These are phyloP conservation scores for Agrostemma githago DNA, from an alignment of 148 eudicot genomes.

Conservation along the genomic window DNA sequence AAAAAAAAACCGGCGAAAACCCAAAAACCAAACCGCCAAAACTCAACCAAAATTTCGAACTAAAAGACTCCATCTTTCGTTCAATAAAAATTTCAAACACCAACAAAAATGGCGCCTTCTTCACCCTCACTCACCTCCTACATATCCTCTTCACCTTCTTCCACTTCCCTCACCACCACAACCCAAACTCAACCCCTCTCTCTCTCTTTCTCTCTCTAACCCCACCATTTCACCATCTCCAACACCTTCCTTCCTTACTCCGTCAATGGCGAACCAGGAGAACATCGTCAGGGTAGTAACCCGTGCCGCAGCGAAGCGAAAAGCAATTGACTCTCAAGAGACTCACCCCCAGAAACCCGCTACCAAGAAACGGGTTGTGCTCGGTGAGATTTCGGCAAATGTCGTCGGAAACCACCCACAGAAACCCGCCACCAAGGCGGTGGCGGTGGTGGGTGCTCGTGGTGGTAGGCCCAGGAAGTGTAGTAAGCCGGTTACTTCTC, in stretches of 20 bases:
- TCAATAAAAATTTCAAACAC: not conserved
- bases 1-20: no score
- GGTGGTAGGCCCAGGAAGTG: slow-evolving; percentile 24
- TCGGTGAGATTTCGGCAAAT: slow-evolving; percentile 57
- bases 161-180: not conserved
- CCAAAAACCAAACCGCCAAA: not conserved
- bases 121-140: not conserved
- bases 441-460: not conserved
- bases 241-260: no score
- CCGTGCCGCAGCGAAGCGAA: slow-evolving; percentile 51
- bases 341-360: slow-evolving; percentile 9
- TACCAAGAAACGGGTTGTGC: slow-evolving; percentile 54
- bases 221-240: not conserved
- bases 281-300: slow-evolving; percentile 53
- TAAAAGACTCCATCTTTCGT: not conserved
- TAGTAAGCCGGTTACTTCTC: slow-evolving; percentile 15
- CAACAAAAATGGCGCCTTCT: not conserved
- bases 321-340: slow-evolving; percentile 25
- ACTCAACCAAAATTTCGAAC: not conserved
- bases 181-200: not conserved
- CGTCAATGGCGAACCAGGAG: slow-evolving; percentile 61
- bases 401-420: slow-evolving; percentile 6
- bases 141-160: not conserved
- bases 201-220: not conserved
- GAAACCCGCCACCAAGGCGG: not conserved